phyloP scores from a whole-genome alignment of 345 rosid genomes.

The Lepidium aucheri region DNA sequence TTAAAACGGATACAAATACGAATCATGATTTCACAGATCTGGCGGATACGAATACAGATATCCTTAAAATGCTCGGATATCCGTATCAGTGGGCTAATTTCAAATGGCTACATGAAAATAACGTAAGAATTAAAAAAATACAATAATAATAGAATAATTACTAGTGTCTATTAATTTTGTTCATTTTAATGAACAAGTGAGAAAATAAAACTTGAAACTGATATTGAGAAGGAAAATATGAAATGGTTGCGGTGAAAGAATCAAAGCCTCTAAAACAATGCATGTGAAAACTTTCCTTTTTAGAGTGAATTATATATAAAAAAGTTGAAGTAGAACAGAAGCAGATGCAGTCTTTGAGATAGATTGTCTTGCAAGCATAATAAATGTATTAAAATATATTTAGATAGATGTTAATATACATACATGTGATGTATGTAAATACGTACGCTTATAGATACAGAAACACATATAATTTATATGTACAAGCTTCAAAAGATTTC shows the following conservation, averaged over 20 bases:
- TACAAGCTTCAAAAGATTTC: not conserved
- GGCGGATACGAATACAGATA: too few relatives aligned
- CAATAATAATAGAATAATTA: too few relatives aligned
- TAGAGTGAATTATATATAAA: not conserved
- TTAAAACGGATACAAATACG: too few relatives aligned
- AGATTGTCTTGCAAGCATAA: conserved; percentile 19
- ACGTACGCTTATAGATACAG: not conserved
- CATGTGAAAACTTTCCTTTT: conserved; percentile 11
- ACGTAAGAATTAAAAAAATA: too few relatives aligned
- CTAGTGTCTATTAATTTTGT: too few relatives aligned
- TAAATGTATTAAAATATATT: not conserved
- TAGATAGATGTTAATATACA: not conserved
- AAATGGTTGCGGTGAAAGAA: not conserved
- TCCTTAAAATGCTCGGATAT: too few relatives aligned
- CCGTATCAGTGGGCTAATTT: too few relatives aligned
- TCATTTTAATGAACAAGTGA: not conserved
- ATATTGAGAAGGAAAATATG: not conserved
- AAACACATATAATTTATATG: not conserved
- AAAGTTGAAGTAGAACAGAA: conserved; percentile 21
- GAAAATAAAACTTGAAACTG: not conserved
- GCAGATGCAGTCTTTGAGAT: conserved; percentile 9
- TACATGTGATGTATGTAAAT: not conserved
- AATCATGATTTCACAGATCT: too few relatives aligned
- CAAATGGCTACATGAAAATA: too few relatives aligned
- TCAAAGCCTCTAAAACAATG: not conserved